Percentiles rank a stretch among this genome's conserved stretches.
phyloP scores from a whole-genome alignment of 179 eudicot genomes.

The Gypsophila paniculata region DNA sequence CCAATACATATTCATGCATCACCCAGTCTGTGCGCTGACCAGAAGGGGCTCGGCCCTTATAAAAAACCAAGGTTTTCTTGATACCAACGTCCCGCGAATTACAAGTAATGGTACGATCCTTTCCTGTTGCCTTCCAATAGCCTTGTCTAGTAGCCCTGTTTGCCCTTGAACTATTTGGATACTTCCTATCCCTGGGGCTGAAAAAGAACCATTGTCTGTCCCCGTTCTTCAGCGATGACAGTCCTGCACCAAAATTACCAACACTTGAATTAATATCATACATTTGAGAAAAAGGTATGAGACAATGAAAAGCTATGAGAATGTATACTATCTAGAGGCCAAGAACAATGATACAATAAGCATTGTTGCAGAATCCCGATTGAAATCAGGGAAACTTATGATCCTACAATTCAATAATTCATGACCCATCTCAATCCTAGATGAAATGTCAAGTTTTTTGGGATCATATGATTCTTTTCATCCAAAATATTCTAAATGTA shows the following conservation, averaged over 20 bases:
- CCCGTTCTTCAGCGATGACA: conserved; percentile 64
- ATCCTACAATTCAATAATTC: too few relatives aligned
- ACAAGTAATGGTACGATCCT: conserved; percentile 58
- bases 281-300: background rate
- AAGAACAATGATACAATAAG: background rate
- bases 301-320: background rate
- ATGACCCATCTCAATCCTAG: too few relatives aligned
- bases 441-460: too few relatives aligned
- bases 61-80: conserved; percentile 82
- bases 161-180: conserved; percentile 77
- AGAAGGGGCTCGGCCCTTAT: conserved; percentile 81
- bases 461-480: too few relatives aligned
- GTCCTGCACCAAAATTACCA: conserved; percentile 40
- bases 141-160: conserved; percentile 76
- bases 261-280: conserved; percentile 6
- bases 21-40: conserved; percentile 95
- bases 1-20: conserved; percentile 85
- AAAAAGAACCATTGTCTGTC: conserved; percentile 94
- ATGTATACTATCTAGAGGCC: background rate
- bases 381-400: too few relatives aligned
- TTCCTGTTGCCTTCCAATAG: conserved; percentile 98
- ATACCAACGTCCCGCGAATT: conserved; percentile 65
- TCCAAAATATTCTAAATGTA: too few relatives aligned
- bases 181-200: conserved; percentile 82
- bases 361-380: too few relatives aligned